These are phyloP conservation scores for Fusarium virguliforme DNA, from an alignment of 2,329 filamentous ascomycete species.

Conservation along the genomic window DNA sequence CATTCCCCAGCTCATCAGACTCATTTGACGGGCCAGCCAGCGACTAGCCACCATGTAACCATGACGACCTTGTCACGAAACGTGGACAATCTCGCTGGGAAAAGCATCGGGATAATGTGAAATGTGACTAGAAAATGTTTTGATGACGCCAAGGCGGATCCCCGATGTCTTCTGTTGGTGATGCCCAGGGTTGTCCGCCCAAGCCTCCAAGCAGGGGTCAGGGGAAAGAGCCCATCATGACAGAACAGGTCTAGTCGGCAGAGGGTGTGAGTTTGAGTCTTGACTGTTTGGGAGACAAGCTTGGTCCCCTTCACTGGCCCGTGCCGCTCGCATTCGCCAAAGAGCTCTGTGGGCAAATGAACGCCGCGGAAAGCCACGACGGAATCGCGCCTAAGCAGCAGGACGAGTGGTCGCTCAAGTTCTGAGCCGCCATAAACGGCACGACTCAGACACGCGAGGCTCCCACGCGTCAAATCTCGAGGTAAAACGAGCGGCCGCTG, in stretches of 20 bases:
- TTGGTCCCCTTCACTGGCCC: slow-evolving; percentile 12
- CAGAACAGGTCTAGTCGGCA: slow-evolving; percentile 38
- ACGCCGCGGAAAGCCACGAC: slow-evolving; percentile 35
- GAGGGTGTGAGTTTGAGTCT: slow-evolving; percentile 11
- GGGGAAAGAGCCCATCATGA: slow-evolving; percentile 34
- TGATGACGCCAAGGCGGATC: slow-evolving; percentile 46
- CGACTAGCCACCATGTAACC: slow-evolving; percentile 30
- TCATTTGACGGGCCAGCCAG: slow-evolving; percentile 1
- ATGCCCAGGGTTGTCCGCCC: slow-evolving; percentile 43
- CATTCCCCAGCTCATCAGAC: slow-evolving; percentile 6
- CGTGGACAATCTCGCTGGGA: slow-evolving; percentile 25
- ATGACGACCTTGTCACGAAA: slow-evolving; percentile 23
- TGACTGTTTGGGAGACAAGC: slow-evolving; percentile 23
- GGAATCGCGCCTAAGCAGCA: slow-evolving; percentile 42
- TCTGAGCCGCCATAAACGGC: slow-evolving; percentile 30
- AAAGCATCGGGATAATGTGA: slow-evolving; percentile 24
- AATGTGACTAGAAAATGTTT: slow-evolving; percentile 41
- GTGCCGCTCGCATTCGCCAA: slow-evolving; percentile 36
- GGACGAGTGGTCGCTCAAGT: slow-evolving; percentile 28
- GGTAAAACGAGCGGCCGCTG: slow-evolving; percentile 36
- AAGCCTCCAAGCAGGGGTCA: slow-evolving; percentile 45
- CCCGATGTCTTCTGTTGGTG: slow-evolving; percentile 32
- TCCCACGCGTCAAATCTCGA: slow-evolving; percentile 15
- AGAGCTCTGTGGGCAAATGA: slow-evolving; percentile 36
- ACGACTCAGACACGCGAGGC: slow-evolving; percentile 38